Conservation (phyloP, 2,329 filamentous ascomycete species). For the Stachybotrys chartarum region DNA sequence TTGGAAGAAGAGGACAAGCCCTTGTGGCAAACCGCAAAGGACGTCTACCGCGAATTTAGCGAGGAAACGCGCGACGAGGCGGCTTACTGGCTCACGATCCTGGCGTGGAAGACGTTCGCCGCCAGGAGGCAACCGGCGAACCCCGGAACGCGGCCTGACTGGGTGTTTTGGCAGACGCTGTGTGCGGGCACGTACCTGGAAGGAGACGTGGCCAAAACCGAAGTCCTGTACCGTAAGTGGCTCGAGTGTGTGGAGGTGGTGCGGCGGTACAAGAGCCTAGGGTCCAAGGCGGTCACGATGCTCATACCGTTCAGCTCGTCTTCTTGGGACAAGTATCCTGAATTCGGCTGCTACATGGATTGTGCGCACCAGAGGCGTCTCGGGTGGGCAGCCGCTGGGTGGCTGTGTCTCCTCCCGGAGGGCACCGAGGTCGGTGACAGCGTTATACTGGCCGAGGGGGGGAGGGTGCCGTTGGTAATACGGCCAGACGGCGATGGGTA, state of each 20-base stretch:
- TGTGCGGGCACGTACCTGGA: background rate
- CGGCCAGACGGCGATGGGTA: background rate
- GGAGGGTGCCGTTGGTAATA: background rate
- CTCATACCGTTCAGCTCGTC: background rate
- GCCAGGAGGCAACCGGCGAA: background rate
- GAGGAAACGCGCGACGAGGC: background rate
- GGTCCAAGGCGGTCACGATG: background rate
- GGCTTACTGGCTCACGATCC: background rate
- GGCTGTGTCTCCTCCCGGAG: background rate
- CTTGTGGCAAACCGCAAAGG: background rate
- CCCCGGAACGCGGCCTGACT: background rate
- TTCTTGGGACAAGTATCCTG: background rate
- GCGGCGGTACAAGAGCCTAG: background rate
- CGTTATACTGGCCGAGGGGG: background rate
- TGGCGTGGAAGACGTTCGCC: background rate
- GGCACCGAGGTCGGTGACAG: background rate
- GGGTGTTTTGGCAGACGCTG: background rate
- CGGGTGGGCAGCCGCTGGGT: background rate
- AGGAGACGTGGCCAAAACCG: background rate
- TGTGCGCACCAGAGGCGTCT: background rate
- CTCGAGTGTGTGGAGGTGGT: background rate
- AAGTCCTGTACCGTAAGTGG: background rate
- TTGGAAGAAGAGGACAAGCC: background rate
- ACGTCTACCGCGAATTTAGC: background rate
- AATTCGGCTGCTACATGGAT: background rate